Evolutionary conservation across 495 filamentous ascomycete species (phyloP), one percentile per base, ranked within the genome.

Genomic region (Podospora anserina): DNA sequence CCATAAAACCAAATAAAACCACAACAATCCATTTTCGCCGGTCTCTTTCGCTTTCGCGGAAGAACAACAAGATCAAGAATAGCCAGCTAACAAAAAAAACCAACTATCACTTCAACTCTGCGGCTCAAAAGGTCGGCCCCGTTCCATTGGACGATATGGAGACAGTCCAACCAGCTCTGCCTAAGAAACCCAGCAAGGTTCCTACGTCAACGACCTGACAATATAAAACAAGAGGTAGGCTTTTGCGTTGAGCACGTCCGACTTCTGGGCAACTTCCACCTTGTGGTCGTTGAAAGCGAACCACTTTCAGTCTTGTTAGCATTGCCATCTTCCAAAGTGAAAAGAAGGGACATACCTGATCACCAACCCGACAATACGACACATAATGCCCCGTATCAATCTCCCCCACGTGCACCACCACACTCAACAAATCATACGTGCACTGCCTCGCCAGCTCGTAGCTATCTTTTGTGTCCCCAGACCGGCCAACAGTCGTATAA

Each of bases 211-310:
- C 23, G 85, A 87, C 61, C 88, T 84, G 56, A 92, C 87, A 61
- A 90, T 89, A 71, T 97, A 97, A 77, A 97, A 94, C 54, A 97
- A 79, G 55, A 97, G 80, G 77, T 96, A 97, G 13, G 94, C 93
- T 72, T 94, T 84, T 55, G 90, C 90, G 28, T 83, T 85, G 27
- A 97, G 84, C 7, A 97, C 94, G 64, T 97, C 89, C 6, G 88
- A 86, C 71, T 93, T 91, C 19, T 82, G 84, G 23, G 90, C 92
- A 62, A 91, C 71, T 61, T 92, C 92, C 58, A 97, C 93, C 75
- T 90, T 90, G 75, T 92, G 92, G 77, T 97, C 94, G 71, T 97
- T 93, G 82, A 97, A 96, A 32, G 88, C 83, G 75, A 94, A 93
- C 94, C 94, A 97, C 87, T 94, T 66, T 7, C 67, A 5, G 26